Base-by-base conservation (phyloP, 176 grass and related monocot species). In the Aegilops longissima region DNA sequence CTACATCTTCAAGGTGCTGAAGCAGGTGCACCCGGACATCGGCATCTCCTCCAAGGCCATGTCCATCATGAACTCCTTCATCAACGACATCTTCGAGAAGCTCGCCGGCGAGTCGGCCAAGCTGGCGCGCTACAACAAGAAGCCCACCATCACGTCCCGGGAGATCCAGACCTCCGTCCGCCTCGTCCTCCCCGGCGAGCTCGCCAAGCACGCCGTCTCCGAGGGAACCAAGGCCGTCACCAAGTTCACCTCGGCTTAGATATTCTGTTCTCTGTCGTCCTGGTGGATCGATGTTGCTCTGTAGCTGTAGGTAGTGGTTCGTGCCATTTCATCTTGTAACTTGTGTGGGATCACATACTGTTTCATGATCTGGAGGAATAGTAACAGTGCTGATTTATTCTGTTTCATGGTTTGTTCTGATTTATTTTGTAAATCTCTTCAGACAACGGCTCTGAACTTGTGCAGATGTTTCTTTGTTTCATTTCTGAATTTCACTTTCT, bases 1-100 rank as follows among this genome's bases (percentile, higher is more conserved):
- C 77, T 98, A 98, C 87, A 98, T 95, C 76, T 98, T 98, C 76
- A 95, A 98, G 89, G 95, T 97, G 20, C 89, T 97, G 1, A 97
- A 97, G 87, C 93, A 97, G 89, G 95, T 97, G 63, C 91, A 97
- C 77, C 91, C 93, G 0, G 91, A 97, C 93, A 93, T 97, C 44
- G 95, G 87, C 40, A 90, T 97, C 89, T 95, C 93, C n/a, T 93
- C 91, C 91, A 98, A 98, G 91, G 95, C 93, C 82, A 98, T 98
- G 95, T 87, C 88, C 70, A 97, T 95, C 85, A 97, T 97, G 95
- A 97, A 97, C 82, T 95, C 91, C 31, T 97, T 97, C 82, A 94
- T 97, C 87, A 94, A 97, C 83, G 92, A 96, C 62, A 93, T 96
- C 44, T 96, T 93, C 70, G 91, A 97, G 90, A 97, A 97, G 87